phyloP scores from a whole-genome alignment of 2,329 filamentous ascomycete species.

The Zymoseptoria passerinii region DNA sequence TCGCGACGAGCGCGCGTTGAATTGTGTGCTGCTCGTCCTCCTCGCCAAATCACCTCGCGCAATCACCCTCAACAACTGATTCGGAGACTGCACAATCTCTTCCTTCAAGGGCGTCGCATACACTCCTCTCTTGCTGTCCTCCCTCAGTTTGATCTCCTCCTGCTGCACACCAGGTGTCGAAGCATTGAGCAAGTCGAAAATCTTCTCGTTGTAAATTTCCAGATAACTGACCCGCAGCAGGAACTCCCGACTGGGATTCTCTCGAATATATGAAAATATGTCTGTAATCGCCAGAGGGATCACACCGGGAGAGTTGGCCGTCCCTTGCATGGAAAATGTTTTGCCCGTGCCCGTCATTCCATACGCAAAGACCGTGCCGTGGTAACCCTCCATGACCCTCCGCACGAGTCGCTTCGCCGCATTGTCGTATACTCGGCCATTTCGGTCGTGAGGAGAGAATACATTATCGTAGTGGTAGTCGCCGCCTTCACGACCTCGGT shows the following conservation, averaged over 20 bases:
- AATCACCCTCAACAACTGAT: slow-evolving; percentile 88
- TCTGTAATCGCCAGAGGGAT: slow-evolving; percentile 96
- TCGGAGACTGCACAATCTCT: slow-evolving; percentile 96
- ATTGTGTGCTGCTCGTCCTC: slow-evolving; percentile 88
- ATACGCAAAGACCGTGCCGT: slow-evolving; percentile 96
- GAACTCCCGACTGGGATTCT: slow-evolving; percentile 91
- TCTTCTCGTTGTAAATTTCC: slow-evolving; percentile 98
- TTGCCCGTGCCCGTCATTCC: slow-evolving; percentile 99
- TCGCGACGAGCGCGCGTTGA: slow-evolving; percentile 91
- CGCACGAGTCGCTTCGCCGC: slow-evolving; percentile 88
- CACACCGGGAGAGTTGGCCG: slow-evolving; percentile 86
- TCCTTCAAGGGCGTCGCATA: slow-evolving; percentile 95
- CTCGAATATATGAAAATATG: slow-evolving; percentile 97
- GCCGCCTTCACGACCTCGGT: slow-evolving; percentile 79
- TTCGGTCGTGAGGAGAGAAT: slow-evolving; percentile 88
- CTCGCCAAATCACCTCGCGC: slow-evolving; percentile 86
- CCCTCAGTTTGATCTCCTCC: slow-evolving; percentile 93
- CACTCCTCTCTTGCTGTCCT: slow-evolving; percentile 92
- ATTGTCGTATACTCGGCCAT: slow-evolving; percentile 88
- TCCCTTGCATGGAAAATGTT: slow-evolving; percentile 99
- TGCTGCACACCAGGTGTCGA: slow-evolving; percentile 53
- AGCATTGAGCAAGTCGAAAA: slow-evolving; percentile 83
- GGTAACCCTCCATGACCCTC: slow-evolving; percentile 97
- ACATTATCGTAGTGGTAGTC: slow-evolving; percentile 97
- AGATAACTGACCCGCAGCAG: slow-evolving; percentile 92